Base-by-base conservation (phyloP, 352 stramenopile genomes). In the Hyaloperonospora brassicae region DNA sequence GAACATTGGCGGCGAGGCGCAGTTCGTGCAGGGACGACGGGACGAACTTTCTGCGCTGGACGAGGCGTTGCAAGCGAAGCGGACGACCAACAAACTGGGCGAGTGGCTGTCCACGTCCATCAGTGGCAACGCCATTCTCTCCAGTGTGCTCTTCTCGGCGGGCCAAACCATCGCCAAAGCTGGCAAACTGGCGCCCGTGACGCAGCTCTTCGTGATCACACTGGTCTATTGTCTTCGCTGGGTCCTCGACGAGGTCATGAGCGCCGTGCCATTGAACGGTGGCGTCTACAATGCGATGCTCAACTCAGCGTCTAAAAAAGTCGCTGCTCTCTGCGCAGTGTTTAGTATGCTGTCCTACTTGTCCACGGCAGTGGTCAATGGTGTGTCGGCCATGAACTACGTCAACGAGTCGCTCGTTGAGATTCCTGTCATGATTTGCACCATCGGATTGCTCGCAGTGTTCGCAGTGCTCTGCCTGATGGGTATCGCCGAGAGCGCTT, bases 251-350 rank as follows among this genome's bases (percentile, higher is more conserved):
- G 88, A 97, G 57, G 87, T 87, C 9, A 89, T 95, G 56, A 93
- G 74, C 45, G 88, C 88, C 2, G 74, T 97, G 12, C 86, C 86
- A 3, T 72, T 94, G 52, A 96, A 97, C 61, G 88, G 88, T 24
- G 88, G 88, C n/a, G 87, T 84, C 23, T 97, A 96, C 65, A 97
- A 92, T 57, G 79, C 87, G 17, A 79, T 97, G 44, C 65, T 97
- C 24, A 96, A 97, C 62, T 89, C 84, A 10, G 94, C 84, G 21
- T 83, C 68, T 7, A 97, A 97, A 66, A 76, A 82, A 48, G 61
- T 91, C n/a, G 88, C 88, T 17, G 81, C 84, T 1, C 59, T 92
- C 13, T 87, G 80, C 11, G 44, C 44, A 27, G 44, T 50, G 1
- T 82, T 97, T 44, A 79, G 79, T 31, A 82, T 97, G 47, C 71